Conservation (phyloP, 2,329 filamentous ascomycete species). For the Talaromyces sp. region DNA sequence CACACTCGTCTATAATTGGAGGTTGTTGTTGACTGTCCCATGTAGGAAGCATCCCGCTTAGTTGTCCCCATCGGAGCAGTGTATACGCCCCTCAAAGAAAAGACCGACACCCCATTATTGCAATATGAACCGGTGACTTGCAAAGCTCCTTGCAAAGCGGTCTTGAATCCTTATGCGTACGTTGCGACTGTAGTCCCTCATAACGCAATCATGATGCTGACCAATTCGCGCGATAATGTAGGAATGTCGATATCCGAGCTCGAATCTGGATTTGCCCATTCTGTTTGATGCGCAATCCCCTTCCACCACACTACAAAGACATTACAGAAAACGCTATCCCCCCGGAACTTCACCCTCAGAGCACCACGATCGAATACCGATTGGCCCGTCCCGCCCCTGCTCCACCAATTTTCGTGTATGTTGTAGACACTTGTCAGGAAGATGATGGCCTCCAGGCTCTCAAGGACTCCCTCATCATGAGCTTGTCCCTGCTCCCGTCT, state of each 20-base stretch:
- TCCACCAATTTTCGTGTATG: conserved; percentile 64
- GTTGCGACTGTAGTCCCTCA: conserved; percentile 26
- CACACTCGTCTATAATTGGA: conserved; percentile 17
- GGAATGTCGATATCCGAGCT: conserved; percentile 63
- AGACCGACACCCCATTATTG: conserved; percentile 76
- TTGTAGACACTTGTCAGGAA: conserved; percentile 67
- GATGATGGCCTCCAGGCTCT: conserved; percentile 64
- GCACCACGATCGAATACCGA: conserved; percentile 65
- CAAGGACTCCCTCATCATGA: conserved; percentile 65
- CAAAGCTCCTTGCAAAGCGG: conserved; percentile 91
- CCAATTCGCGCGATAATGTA: conserved; percentile 25
- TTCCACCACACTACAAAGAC: conserved; percentile 66
- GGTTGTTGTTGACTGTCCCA: conserved; percentile 19
- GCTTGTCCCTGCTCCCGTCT: conserved; percentile 59
- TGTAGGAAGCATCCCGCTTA: conserved; percentile 83
- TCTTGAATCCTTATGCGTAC: conserved; percentile 95
- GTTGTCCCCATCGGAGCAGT: conserved; percentile 94
- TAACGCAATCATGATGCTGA: conserved; percentile 25
- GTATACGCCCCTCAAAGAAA: conserved; percentile 94
- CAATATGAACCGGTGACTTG: conserved; percentile 97
- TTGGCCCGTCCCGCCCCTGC: conserved; percentile 59
- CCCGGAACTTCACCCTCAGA: conserved; percentile 61
- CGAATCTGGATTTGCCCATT: conserved; percentile 67
- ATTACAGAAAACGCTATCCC: conserved; percentile 64
- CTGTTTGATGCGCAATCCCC: conserved; percentile 62